Percentiles rank a stretch among this genome's conserved stretches.
These are phyloP conservation scores for Ballota nigra DNA, from an alignment of 257 asterid genomes.

Conservation along the genomic window DNA sequence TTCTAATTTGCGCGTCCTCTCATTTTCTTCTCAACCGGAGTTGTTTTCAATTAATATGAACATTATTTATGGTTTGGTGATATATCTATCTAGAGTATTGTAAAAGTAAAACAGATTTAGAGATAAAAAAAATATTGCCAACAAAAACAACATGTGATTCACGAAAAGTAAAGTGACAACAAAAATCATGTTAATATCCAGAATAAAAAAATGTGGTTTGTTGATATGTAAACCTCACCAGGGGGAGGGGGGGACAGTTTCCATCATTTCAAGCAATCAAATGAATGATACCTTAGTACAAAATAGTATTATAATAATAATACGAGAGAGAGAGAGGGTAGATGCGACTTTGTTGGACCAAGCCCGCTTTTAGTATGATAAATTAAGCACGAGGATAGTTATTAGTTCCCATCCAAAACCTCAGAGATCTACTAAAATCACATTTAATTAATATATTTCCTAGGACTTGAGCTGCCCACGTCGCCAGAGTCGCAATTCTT, in stretches of 20 bases:
- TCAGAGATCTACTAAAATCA: conserved; percentile 11
- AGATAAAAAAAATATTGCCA: neutral
- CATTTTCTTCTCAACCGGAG: too few species aligned
- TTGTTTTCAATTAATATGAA: too few species aligned
- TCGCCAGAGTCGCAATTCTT: conserved; percentile 28
- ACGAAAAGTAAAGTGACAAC: neutral
- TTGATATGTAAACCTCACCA: neutral
- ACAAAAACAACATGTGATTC: neutral
- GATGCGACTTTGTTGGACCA: conserved; percentile 31
- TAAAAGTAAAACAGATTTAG: too few species aligned
- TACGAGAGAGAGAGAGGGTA: neutral
- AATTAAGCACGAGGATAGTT: conserved; percentile 32
- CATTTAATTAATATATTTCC: conserved; percentile 10
- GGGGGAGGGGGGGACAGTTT: neutral
- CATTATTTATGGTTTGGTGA: too few species aligned
- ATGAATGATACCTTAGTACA: too few species aligned
- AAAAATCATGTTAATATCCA: neutral
- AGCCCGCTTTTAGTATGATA: conserved; percentile 5
- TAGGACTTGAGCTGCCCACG: conserved; percentile 43
- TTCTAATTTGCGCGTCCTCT: too few species aligned
- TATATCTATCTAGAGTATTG: neutral
- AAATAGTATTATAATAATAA: too few species aligned
- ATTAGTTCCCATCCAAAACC: too few species aligned
- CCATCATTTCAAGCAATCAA: neutral
- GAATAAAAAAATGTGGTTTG: neutral